Percentiles rank a stretch among this genome's conserved stretches.
Evolutionary conservation across 331 rosid species (phyloP).

Genomic region (Rosa hybrid): DNA sequence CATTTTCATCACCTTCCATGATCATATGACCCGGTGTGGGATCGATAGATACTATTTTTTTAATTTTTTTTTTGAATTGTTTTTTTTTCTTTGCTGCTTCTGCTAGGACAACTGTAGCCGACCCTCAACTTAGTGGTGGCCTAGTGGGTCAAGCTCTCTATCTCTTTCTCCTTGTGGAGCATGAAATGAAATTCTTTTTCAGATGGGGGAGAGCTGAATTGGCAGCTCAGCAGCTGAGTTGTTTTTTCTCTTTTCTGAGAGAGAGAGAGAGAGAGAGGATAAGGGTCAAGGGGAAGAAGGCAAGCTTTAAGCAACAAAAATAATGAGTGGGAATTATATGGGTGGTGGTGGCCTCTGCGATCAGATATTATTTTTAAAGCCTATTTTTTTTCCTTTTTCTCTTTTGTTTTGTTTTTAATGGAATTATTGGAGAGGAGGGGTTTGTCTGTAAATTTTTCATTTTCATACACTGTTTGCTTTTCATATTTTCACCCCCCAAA

Average conservation of each 20-base stretch:
- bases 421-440: slow-evolving; percentile 20
- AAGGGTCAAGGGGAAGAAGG: slow-evolving; percentile 69
- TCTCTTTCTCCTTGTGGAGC: slow-evolving; percentile 50
- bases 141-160: slow-evolving; percentile 73
- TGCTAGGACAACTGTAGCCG: slow-evolving; percentile 44
- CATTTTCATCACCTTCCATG: slow-evolving; percentile 83
- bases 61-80: slow-evolving; percentile 15
- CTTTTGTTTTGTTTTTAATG: not conserved
- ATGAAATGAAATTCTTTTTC: slow-evolving; percentile 61
- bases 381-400: not conserved
- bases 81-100: not conserved
- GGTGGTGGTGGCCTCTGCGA: slow-evolving; percentile 13
- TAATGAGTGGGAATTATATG: slow-evolving; percentile 81
- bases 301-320: slow-evolving; percentile 98
- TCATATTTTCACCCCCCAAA: not conserved
- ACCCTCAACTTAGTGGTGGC: slow-evolving; percentile 69
- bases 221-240: slow-evolving; percentile 60
- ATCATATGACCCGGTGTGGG: slow-evolving; percentile 38
- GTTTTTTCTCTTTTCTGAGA: slow-evolving; percentile 33
- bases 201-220: slow-evolving; percentile 46
- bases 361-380: not conserved
- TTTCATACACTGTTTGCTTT: not conserved
- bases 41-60: slow-evolving; percentile 3
- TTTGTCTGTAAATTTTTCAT: slow-evolving; percentile 16
- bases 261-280: slow-evolving; percentile 41